Evolutionary conservation across 768 basidiomycete species (phyloP), one percentile per base, ranked within the genome.

Genomic region (Psilocybe sp.): DNA sequence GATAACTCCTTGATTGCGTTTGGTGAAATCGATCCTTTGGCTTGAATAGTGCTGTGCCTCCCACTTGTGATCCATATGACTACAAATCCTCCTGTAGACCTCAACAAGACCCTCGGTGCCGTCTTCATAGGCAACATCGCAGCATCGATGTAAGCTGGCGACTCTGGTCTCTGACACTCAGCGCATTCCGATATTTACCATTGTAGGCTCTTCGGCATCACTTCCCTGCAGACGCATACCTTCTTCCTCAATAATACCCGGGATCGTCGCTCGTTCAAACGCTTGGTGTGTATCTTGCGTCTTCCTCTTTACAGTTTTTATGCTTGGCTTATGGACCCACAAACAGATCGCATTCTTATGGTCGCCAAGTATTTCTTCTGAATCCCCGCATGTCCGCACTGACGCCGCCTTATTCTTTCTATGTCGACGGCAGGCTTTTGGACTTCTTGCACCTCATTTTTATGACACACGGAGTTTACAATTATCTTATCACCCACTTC

Each of bases 391-490:
- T 19, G 43, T 33, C 12, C 1, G 11, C 16, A 7, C 33, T 32
- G 35, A 15, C 8, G 15, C 34, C 18, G 18, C 12, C 34, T 28
- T 34, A 19, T 10, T 32, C 1, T 14, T 39, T 31, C 46, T 12
- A 0, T 32, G 44, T 19, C 16, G 12, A 28, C 13, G 11, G 16
- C 7, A 60, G 59, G 59, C 1, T 56, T n/a, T 33, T 62, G 50
- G 60, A 62, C 34, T n/a, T 53, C 2, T 19, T 59, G 3, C 60
- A 62, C 34, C 35, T 59, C 33, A 35, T 49, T n/a, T 54, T 60
- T n/a, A 62, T 60, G 54, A 56, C 53, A 16, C 60, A 62, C 44
- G 60, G 60, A 1, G 53, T 62, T 13, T 62, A 62, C 31, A 45
- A 48, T 28, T 62, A 62, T 46, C 35, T 62, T 9, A 43, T 62